Conservation (phyloP, 129 eudicot species). For the Flaveria linearis region DNA sequence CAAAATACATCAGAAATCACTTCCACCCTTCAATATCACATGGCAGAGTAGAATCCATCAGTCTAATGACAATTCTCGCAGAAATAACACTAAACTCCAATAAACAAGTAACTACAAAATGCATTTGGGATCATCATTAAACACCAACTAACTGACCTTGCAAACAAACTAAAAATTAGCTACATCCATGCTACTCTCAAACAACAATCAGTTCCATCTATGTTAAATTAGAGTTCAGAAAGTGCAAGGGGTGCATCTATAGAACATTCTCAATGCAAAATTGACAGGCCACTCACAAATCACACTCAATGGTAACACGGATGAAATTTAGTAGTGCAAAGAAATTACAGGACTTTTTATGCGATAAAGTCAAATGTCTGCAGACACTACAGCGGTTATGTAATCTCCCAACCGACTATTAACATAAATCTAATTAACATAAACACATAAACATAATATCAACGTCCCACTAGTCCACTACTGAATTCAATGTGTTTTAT, state of each 20-base stretch:
- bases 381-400: not conserved
- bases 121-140: conserved; percentile 5
- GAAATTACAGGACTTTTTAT: conserved; percentile 1
- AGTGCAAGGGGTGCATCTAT: too few species aligned
- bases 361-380: not conserved
- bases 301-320: too few species aligned
- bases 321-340: not conserved
- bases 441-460: conserved; percentile 11
- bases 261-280: too few species aligned
- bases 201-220: conserved; percentile 3
- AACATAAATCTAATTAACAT: conserved; percentile 9
- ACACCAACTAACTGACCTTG: conserved; percentile 11
- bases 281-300: too few species aligned
- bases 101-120: conserved; percentile 8
- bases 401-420: not conserved
- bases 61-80: not conserved
- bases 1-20: conserved; percentile 13
- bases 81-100: not conserved
- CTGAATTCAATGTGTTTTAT: not conserved
- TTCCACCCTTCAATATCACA: conserved; percentile 19
- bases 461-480: not conserved
- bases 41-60: conserved; percentile 7
- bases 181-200: conserved; percentile 15
- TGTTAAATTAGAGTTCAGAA: too few species aligned
- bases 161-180: conserved; percentile 4